Evolutionary conservation across 148 eudicot species (phyloP), one percentile per base, ranked within the genome.

Genomic region (Rheum nobile): DNA sequence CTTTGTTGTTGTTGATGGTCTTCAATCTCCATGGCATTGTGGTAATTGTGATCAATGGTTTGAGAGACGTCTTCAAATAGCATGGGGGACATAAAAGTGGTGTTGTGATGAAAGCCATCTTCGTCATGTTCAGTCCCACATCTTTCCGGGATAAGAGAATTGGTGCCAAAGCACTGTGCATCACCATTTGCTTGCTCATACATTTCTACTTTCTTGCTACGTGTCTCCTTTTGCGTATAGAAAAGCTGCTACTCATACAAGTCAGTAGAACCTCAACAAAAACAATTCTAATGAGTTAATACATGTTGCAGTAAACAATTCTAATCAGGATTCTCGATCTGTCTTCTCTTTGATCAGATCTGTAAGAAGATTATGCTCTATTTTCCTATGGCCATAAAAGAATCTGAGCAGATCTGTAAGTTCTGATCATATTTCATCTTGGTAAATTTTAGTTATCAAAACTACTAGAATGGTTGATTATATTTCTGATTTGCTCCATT

Each of bases 111-210:
- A 65, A 31, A 65, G 3, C 70, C 39, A 6, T 65, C 41, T 65
- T 34, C 70, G 16, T 65, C 70, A 32, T 65, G 70, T 16, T 65
- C 70, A 61, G 1, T 29, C 32, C 67, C 67, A 29, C 67, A 59
- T 0, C 37, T 59, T 12, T 59, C 67, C 6, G 67, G 67, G 67
- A 59, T 59, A 29, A 59, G 28, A 4, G 67, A 29, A 65, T 34
- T 32, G 70, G 70, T 65, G 70, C 70, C 70, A 34, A 65, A 65
- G 70, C 70, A 31, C 39, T 65, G 70, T 31, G 39, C 70, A 34
- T 65, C 70, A 4, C 70, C 70, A 31, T 65, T 65, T 32, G 39
- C 39, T 65, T 65, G 70, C 39, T 65, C 70, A 65, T 65, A 65
- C 70, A 65, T 65, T 22, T 65, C 39, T 17, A 34, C 39, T 65